Conservation (phyloP, 2,329 filamentous ascomycete species). For the Cryphonectria naterciae region DNA sequence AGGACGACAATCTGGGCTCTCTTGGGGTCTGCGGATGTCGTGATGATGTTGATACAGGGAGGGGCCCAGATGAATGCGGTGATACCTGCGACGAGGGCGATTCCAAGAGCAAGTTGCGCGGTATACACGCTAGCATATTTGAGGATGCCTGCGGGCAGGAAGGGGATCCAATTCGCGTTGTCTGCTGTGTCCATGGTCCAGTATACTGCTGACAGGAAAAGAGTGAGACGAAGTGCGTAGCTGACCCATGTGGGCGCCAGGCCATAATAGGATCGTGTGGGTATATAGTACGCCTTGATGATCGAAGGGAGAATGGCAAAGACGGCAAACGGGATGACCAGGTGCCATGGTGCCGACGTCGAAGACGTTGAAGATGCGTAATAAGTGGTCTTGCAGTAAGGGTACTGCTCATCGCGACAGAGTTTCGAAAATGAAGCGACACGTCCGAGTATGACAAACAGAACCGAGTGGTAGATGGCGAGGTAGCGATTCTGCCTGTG, state of each 20-base stretch:
- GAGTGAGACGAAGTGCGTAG: slow-evolving; percentile 73
- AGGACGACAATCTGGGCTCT: slow-evolving; percentile 73
- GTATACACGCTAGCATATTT: slow-evolving; percentile 77
- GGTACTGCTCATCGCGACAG: slow-evolving; percentile 98
- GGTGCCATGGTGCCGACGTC: slow-evolving; percentile 89
- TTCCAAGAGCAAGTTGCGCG: slow-evolving; percentile 78
- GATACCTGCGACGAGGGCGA: slow-evolving; percentile 82
- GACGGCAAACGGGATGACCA: slow-evolving; percentile 77
- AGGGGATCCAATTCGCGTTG: slow-evolving; percentile 78
- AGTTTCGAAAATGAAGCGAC: slow-evolving; percentile 86
- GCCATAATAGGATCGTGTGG: slow-evolving; percentile 86
- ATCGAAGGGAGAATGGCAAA: slow-evolving; percentile 73
- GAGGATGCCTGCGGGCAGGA: slow-evolving; percentile 60
- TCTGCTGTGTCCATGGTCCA: slow-evolving; percentile 91
- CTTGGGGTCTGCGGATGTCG: slow-evolving; percentile 47
- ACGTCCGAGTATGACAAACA: slow-evolving; percentile 80
- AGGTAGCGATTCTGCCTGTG: slow-evolving; percentile 70
- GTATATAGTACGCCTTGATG: slow-evolving; percentile 77
- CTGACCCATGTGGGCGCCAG: slow-evolving; percentile 85
- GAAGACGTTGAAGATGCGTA: slow-evolving; percentile 91
- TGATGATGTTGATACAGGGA: slow-evolving; percentile 77
- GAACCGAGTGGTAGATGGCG: slow-evolving; percentile 80
- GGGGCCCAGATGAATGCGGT: slow-evolving; percentile 85
- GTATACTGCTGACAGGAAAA: slow-evolving; percentile 77
- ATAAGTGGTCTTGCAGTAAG: slow-evolving; percentile 92